phyloP scores from a whole-genome alignment of 2,329 filamentous ascomycete genomes.

The Verticillium longisporum region DNA sequence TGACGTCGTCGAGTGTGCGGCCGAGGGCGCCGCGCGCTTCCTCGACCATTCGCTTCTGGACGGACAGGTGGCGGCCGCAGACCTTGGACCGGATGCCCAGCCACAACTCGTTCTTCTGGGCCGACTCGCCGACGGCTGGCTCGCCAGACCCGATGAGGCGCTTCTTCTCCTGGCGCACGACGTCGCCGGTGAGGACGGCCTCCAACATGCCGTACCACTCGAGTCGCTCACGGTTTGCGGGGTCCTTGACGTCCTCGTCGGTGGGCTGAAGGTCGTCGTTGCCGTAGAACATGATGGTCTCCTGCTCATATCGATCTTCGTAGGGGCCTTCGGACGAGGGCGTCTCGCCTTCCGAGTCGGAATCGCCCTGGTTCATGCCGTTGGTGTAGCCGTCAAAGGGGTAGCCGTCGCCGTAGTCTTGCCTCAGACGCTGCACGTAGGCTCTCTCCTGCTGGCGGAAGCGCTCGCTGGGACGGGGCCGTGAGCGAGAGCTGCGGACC shows the following conservation, averaged over 20 bases:
- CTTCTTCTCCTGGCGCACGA: slow-evolving; percentile 97
- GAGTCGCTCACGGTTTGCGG: slow-evolving; percentile 78
- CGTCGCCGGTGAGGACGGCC: slow-evolving; percentile 90
- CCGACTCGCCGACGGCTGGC: slow-evolving; percentile 49
- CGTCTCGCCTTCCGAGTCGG: slow-evolving; percentile 85
- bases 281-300: slow-evolving; percentile 87
- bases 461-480: slow-evolving; percentile 39
- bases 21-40: slow-evolving; percentile 71
- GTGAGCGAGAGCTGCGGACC: slow-evolving; percentile 44
- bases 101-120: slow-evolving; percentile 79
- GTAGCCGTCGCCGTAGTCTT: slow-evolving; percentile 51
- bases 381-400: slow-evolving; percentile 55
- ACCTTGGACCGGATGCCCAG: slow-evolving; percentile 76
- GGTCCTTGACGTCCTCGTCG: slow-evolving; percentile 81
- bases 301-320: slow-evolving; percentile 84
- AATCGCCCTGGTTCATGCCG: slow-evolving; percentile 63
- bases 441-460: slow-evolving; percentile 82
- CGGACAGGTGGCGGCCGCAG: slow-evolving; percentile 75
- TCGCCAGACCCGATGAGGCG: slow-evolving; percentile 74
- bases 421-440: slow-evolving; percentile 85
- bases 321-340: slow-evolving; percentile 77
- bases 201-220: slow-evolving; percentile 99
- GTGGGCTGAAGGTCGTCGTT: slow-evolving; percentile 86
- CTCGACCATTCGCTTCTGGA: slow-evolving; percentile 83
- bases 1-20: slow-evolving; percentile 75